Evolutionary conservation across 2,329 filamentous ascomycete species (phyloP).

Genomic region (Colletotrichum sp.): DNA sequence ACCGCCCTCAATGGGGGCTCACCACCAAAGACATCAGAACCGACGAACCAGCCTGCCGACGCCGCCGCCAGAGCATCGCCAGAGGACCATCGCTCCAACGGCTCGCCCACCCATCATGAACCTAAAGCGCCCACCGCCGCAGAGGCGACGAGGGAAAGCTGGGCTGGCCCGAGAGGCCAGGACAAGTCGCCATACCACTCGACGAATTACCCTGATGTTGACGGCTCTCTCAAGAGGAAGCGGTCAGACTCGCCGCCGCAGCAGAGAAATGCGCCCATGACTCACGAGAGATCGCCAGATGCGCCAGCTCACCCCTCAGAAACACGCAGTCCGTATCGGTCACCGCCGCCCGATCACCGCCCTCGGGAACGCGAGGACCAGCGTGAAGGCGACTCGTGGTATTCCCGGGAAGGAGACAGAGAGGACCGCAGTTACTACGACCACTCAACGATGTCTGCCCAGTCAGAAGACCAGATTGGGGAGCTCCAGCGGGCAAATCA

Average conservation of each 20-base stretch:
- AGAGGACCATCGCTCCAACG: slow-evolving; percentile 34
- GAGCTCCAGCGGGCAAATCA: slow-evolving; percentile 52
- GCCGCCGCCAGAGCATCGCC: slow-evolving; percentile 32
- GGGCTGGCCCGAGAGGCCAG: slow-evolving; percentile 40
- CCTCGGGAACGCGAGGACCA: slow-evolving; percentile 44
- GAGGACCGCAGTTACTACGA: slow-evolving; percentile 52
- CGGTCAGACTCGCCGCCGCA: slow-evolving; percentile 67
- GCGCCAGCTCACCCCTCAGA: slow-evolving; percentile 35
- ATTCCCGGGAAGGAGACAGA: slow-evolving; percentile 49
- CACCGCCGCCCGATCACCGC: slow-evolving; percentile 50
- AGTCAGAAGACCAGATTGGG: slow-evolving; percentile 54
- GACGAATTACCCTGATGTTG: slow-evolving; percentile 46
- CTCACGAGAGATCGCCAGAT: slow-evolving; percentile 39
- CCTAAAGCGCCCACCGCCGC: slow-evolving; percentile 26
- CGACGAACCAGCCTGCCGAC: slow-evolving; percentile 33
- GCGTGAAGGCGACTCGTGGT: slow-evolving; percentile 55
- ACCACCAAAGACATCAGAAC: slow-evolving; percentile 48
- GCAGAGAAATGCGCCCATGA: slow-evolving; percentile 33
- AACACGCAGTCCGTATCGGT: slow-evolving; percentile 46
- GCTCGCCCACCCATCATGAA: slow-evolving; percentile 18
- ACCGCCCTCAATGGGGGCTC: slow-evolving; percentile 57
- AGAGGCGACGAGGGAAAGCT: slow-evolving; percentile 41
- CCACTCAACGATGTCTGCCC: slow-evolving; percentile 48
- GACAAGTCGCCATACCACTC: slow-evolving; percentile 48
- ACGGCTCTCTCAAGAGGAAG: slow-evolving; percentile 68